Evolutionary conservation across 176 grass and related monocot genomes (phyloP), one percentile per base, ranked within the genome.

Genomic region (Eleusine coracana): DNA sequence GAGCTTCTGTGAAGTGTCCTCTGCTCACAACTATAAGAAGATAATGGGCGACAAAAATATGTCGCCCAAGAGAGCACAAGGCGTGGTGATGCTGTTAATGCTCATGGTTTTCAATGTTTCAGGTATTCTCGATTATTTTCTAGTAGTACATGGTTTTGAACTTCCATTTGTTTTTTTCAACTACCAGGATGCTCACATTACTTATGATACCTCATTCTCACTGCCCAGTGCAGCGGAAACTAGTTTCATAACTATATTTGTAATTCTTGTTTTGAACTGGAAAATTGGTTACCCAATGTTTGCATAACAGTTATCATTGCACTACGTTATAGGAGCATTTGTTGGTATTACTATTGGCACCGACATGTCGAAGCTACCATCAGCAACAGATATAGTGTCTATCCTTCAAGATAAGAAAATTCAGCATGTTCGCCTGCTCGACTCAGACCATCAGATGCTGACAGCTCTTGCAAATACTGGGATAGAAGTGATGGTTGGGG

Each of bases 291-390:
- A 1, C 56, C 12, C 25, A 16, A 65, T 56, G 28, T 71, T 78
- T 73, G 64, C 66, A 77, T 71, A 73, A 75, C 36, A 66, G 42
- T 7, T 29, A 21, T 66, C 28, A 12, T 12, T 60, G n/a, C 75
- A 67, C 29, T 63, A 13, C 73, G 55, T 84, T 85, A 29, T 45
- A 99, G 96, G 93, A 64, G 87, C 91, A 81, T 99, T 92, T 90
- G 91, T 99, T 78, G 96, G 96, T 59, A 92, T 99, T 34, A 90
- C 84, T 74, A 76, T 99, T 73, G 96, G 96, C 83, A 94, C 89
- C 6, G 59, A 67, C 50, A 80, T 89, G 87, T 99, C 93, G 5
- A 75, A 91, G 41, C 16, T 64, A 10, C 93, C 96, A 54, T 80
- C 87, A 70, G 77, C 89, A 64, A 70, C 93, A 86, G 85, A 91